Base-by-base conservation (phyloP, 2,329 filamentous ascomycete genomes). In the Sarocladium strictum region DNA sequence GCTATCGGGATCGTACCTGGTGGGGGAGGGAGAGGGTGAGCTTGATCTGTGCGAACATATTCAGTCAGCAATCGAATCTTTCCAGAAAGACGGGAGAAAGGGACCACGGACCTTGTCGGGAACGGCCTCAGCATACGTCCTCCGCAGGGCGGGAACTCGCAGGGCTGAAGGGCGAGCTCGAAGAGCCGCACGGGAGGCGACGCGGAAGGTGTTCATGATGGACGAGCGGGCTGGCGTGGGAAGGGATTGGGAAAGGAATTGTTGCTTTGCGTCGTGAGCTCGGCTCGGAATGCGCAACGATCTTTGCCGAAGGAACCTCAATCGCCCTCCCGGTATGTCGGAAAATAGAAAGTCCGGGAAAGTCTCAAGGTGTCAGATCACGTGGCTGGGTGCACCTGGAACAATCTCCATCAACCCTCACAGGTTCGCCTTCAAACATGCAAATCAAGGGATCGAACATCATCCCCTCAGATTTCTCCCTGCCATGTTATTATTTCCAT, bases 11-110 rank as follows among this genome's bases (percentile, higher is more conserved):
- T 69, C 89, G 76, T 90, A 97, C 94, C 91, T 97, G 89, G 79
- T 97, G 93, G 78, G 94, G 94, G 67, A 99, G 89, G 73, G 89
- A 85, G 79, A 99, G 82, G 81, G 90, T 96, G 79, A 99, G 86
- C 86, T 96, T 95, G 83, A 99, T 96, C 84, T 86, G 65, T 57
- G 43, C 17, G n/a, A 41, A 50, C 58, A 60, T 49, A 58, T 62
- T 65, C 55, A 67, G 61, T 61, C 29, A 51, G 47, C 29, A 35
- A 24, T 51, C 27, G 47, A 59, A 50, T 40, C 57, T 54, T 47
- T 53, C 52, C 58, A 54, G 57, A 43, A 56, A 60, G 56, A 60
- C 58, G 61, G 62, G 53, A 59, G 58, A 7, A 5, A 12, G 29
- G 14, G 43, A 47, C 43, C 27, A 58, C 58, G 26, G 73, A 76